Evolutionary conservation across 208 protist species (phyloP), one percentile per base, ranked within the genome.

Genomic region (Kentomonas sorsogonicus): DNA sequence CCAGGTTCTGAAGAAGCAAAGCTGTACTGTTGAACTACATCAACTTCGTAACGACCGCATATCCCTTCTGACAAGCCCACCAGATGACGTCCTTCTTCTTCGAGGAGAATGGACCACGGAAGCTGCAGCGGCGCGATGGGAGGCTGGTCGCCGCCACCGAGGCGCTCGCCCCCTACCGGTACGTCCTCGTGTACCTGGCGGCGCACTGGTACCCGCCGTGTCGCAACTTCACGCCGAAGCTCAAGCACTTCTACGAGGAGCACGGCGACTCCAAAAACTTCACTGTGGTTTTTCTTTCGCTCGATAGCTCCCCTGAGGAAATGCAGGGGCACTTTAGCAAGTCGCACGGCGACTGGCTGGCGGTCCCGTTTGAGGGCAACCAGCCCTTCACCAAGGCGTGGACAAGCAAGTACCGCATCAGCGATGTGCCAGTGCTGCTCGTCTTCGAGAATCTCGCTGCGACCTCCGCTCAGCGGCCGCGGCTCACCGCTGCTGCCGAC

Each of bases 201-300:
- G 87, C 87, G 5, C 79, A 89, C 68, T 93, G 84, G 83, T 92
- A 84, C 56, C 79, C 78, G 0, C 88, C 83, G 22, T 94, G 87
- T 59, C 58, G 66, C 34, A 16, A 53, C 5, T 91, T 93, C 66
- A 93, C 89, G 0, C 89, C 85, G 13, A 10, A 67, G 62, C 72
- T 95, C n/a, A 72, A 63, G 25, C 25, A 38, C 13, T 79, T 83
- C 55, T 85, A 84, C 43, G 74, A 84, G 11, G 43, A 30, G 1
- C 68, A 77, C 60, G 46, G 67, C 60, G 20, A 27, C 2, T 48
- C 40, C 25, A 77, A 83, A 45, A 60, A 77, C 15, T 82, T 93
- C 30, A 82, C 89, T 41, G 61, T 94, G n/a, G 63, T 90, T 0
- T 90, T 88, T 48, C 34, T 89, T n/a, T 88, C 75, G 1, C 29